phyloP scores from a whole-genome alignment of 495 filamentous ascomycete genomes.

The Friedmanniomyces endolithicus region DNA sequence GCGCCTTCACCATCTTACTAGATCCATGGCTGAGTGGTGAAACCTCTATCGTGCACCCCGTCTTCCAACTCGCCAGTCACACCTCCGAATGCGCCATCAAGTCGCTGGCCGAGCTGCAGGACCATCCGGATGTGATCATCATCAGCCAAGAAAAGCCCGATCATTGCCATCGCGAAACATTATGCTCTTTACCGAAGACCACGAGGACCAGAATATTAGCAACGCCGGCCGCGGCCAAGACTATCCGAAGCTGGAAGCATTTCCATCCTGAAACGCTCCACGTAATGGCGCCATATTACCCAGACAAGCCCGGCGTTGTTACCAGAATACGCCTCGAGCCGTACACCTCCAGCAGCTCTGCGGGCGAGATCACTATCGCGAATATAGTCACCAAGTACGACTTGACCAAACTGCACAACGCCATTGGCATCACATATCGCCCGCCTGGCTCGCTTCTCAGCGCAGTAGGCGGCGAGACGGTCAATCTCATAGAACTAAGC shows the following conservation, averaged over 20 bases:
- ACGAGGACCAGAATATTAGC: slow-evolving; percentile 51
- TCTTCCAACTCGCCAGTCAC: slow-evolving; percentile 47
- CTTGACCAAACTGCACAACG: slow-evolving; percentile 48
- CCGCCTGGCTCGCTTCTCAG: slow-evolving; percentile 36
- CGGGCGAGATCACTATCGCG: slow-evolving; percentile 53
- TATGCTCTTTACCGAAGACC: slow-evolving; percentile 44
- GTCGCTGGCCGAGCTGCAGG: slow-evolving; percentile 46
- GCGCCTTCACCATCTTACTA: slow-evolving; percentile 51
- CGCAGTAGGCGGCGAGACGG: slow-evolving; percentile 13
- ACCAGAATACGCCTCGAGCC: slow-evolving; percentile 39
- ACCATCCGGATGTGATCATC: slow-evolving; percentile 51
- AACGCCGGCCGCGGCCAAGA: slow-evolving; percentile 46
- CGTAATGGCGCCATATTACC: slow-evolving; percentile 39
- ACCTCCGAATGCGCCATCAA: slow-evolving; percentile 42
- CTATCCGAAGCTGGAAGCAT: slow-evolving; percentile 52
- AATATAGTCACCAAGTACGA: slow-evolving; percentile 51
- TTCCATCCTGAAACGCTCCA: slow-evolving; percentile 42
- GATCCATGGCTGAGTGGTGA: slow-evolving; percentile 60
- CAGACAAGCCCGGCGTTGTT: slow-evolving; percentile 27
- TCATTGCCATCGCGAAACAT: slow-evolving; percentile 56
- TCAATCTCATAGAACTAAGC: neutral
- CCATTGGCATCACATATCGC: slow-evolving; percentile 58
- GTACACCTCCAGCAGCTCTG: slow-evolving; percentile 32
- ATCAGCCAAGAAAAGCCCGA: slow-evolving; percentile 59
- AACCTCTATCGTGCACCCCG: slow-evolving; percentile 47